Conservation (phyloP, 345 rosid genomes). For the Eucalyptus grandis region DNA sequence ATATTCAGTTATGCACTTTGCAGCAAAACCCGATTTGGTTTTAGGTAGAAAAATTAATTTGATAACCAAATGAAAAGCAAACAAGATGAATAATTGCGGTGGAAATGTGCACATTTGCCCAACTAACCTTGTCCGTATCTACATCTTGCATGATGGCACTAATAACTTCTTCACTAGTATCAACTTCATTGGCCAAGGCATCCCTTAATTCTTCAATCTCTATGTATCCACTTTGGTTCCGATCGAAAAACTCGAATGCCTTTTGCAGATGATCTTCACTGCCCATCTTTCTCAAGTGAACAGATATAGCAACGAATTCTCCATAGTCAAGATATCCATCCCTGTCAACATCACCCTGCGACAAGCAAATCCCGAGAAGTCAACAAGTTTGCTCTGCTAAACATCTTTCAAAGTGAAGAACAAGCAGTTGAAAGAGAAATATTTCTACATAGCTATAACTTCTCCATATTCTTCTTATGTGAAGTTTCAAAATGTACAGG, state of each 20-base stretch:
- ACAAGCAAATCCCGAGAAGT: neutral
- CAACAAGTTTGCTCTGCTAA: neutral
- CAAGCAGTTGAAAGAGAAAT: neutral
- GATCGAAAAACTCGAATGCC: constrained; percentile 82
- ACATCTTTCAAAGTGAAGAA: neutral
- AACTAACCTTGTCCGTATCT: constrained; percentile 82
- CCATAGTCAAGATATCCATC: constrained; percentile 73
- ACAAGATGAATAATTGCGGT: neutral
- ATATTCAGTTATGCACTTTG: neutral
- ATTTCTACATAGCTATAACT: neutral
- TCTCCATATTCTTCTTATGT: neutral
- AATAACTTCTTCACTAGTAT: constrained; percentile 67
- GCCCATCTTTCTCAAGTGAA: constrained; percentile 88
- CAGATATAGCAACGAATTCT: constrained; percentile 88
- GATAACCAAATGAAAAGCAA: neutral
- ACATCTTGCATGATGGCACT: constrained; percentile 87
- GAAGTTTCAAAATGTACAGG: neutral
- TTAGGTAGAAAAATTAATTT: neutral
- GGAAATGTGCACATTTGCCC: neutral
- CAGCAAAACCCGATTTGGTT: neutral
- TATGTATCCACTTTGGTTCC: constrained; percentile 58
- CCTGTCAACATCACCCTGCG: constrained; percentile 79
- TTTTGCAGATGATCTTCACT: constrained; percentile 81
- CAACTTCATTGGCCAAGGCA: constrained; percentile 67
- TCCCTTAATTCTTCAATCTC: constrained; percentile 80